Base-by-base conservation (phyloP, 306 rosid species). In the Vigna hirtella region DNA sequence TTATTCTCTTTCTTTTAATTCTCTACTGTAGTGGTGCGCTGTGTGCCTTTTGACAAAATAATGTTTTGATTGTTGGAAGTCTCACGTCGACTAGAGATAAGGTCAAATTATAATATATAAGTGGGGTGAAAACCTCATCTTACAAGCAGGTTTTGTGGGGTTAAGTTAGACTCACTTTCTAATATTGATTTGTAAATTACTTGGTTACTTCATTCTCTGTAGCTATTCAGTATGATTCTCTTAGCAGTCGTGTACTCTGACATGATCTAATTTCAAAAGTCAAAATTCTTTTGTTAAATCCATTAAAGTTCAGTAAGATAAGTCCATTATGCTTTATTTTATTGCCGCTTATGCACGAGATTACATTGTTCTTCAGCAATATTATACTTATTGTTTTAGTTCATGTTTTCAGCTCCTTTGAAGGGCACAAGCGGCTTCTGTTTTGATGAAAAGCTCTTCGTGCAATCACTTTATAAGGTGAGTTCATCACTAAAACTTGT, bases 401-500 rank as follows among this genome's bases (percentile, higher is more conserved):
- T 74, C 8, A 51, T 62, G 66, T 74, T 73, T 86, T 80, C 91
- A 94, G 97, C 81, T 84, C 69, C 90, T 61, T 65, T 81, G 70
- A 87, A 88, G 84, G 88, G 85, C 49, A 30, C 88, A 16, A 86
- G 85, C 56, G 84, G 84, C 86, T 87, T 94, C 93, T 87, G 93
- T 81, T 89, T 92, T 72, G 97, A 95, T 82, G 98, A 92, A 85
- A 95, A 82, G 79, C 88, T 89, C 71, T 91, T 95, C 15, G 81
- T 91, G 53, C 96, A 85, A 80, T 92, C 97, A 18, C 97, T 95
- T 75, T 88, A 92, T 87, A 91, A 91, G 98, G 98, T 92, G 87
- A 83, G 67, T 65, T 78, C 63, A 66, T 74, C 28, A 24, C 40
- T 45, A 10, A 71, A 73, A 66, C 52, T 70, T 17, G 36, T 4